These are phyloP conservation scores for Haplographium delicatum DNA, from an alignment of 495 filamentous ascomycete genomes.

Conservation along the genomic window DNA sequence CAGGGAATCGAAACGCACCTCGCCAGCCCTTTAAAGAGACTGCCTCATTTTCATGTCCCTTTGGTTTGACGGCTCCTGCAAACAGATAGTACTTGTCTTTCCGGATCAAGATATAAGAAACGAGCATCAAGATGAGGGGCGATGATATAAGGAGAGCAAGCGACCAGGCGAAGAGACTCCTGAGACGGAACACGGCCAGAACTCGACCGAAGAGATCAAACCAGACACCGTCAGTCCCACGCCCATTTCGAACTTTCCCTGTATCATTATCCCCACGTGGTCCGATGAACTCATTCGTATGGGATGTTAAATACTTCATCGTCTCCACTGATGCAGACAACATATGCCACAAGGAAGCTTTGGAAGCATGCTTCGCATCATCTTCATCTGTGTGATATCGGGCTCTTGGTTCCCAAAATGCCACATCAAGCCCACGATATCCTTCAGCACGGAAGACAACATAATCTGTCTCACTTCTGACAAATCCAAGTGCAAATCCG, in stretches of 20 bases:
- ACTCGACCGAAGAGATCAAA: slow-evolving; percentile 85
- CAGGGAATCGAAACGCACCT: slow-evolving; percentile 79
- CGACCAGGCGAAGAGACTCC: slow-evolving; percentile 82
- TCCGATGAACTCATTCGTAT: slow-evolving; percentile 62
- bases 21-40: slow-evolving; percentile 68
- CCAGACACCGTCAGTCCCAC: slow-evolving; percentile 74
- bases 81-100: slow-evolving; percentile 81
- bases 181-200: slow-evolving; percentile 73
- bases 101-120: slow-evolving; percentile 61
- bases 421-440: slow-evolving; percentile 84
- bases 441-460: slow-evolving; percentile 77
- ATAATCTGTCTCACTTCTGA: slow-evolving; percentile 87
- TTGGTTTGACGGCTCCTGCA: slow-evolving; percentile 50
- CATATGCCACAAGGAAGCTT: slow-evolving; percentile 89
- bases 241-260: slow-evolving; percentile 60
- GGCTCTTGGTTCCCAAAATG: slow-evolving; percentile 78
- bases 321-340: slow-evolving; percentile 73
- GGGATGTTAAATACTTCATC: slow-evolving; percentile 60
- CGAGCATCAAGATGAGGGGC: slow-evolving; percentile 62
- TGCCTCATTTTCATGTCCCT: slow-evolving; percentile 53
- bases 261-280: slow-evolving; percentile 44
- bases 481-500: slow-evolving; percentile 71
- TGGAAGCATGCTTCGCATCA: slow-evolving; percentile 70
- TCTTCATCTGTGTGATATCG: slow-evolving; percentile 92
- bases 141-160: slow-evolving; percentile 74